Percentiles rank a stretch among this genome's conserved stretches.
Evolutionary conservation across 2,329 filamentous ascomycete genomes (phyloP).

Genomic region (Colletotrichum sp.): DNA sequence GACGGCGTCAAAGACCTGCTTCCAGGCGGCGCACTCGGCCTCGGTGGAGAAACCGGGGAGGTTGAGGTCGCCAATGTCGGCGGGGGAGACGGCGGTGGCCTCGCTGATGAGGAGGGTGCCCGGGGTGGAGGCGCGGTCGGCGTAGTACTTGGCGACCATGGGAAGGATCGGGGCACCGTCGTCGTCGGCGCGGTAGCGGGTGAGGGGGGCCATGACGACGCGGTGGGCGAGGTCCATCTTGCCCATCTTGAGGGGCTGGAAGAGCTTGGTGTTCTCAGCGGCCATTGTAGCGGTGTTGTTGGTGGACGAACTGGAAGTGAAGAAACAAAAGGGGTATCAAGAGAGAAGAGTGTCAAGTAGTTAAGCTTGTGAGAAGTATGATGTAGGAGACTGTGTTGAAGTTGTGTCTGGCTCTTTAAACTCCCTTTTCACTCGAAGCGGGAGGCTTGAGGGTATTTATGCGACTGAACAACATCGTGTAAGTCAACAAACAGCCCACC

Average conservation of each 20-base stretch:
- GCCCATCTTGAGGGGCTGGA: slow-evolving; percentile 48
- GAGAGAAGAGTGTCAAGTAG: background rate
- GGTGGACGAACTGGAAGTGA: background rate
- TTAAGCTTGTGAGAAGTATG: background rate
- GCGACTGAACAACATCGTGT: background rate
- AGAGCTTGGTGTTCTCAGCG: slow-evolving; percentile 36
- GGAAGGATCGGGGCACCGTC: slow-evolving; percentile 30
- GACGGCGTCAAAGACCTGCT: slow-evolving; percentile 29
- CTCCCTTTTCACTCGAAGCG: background rate
- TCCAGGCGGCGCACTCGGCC: slow-evolving; percentile 30
- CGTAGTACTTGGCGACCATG: slow-evolving; percentile 32
- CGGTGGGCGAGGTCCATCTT: slow-evolving; percentile 43
- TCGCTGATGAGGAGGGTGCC: slow-evolving; percentile 42
- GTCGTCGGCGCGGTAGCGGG: slow-evolving; percentile 55
- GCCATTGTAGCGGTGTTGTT: slow-evolving; percentile 5
- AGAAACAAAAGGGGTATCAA: background rate
- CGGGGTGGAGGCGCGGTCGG: slow-evolving; percentile 41
- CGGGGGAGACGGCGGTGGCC: slow-evolving; percentile 30
- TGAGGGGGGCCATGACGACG: slow-evolving; percentile 62
- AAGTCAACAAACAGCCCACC: background rate
- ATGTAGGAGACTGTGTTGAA: background rate
- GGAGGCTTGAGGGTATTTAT: slow-evolving; percentile 9
- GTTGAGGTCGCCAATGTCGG: slow-evolving; percentile 26
- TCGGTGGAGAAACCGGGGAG: slow-evolving; percentile 50
- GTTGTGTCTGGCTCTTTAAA: background rate